phyloP scores from a whole-genome alignment of 75 land plant species.

The Larix kaempferi region DNA sequence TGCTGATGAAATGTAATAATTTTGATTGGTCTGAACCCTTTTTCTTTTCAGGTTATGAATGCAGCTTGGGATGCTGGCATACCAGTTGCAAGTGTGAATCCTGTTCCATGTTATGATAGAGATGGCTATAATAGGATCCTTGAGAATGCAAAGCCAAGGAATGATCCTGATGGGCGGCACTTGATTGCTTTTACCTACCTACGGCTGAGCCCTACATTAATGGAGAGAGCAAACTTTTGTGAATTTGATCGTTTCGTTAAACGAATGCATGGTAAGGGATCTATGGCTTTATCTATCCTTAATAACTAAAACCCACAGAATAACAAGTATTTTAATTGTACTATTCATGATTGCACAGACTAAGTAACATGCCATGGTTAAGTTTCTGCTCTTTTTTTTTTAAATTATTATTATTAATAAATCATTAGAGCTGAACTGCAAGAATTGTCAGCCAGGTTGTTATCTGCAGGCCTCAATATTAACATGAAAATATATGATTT shows the following conservation, averaged over 20 bases:
- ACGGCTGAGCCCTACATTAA: slow-evolving; percentile 39
- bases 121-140: slow-evolving; percentile 58
- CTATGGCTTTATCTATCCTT: background rate
- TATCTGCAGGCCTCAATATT: too few relatives aligned
- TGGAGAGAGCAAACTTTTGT: slow-evolving; percentile 45
- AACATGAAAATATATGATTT: too few relatives aligned
- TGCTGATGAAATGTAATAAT: background rate
- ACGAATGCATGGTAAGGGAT: slow-evolving; percentile 64
- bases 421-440: too few relatives aligned
- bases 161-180: slow-evolving; percentile 77
- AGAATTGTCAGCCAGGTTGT: too few relatives aligned
- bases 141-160: slow-evolving; percentile 78
- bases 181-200: slow-evolving; percentile 70
- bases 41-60: slow-evolving; percentile 65
- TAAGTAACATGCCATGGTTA: background rate
- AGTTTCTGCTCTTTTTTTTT: background rate
- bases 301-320: background rate
- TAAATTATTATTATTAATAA: too few relatives aligned
- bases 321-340: background rate
- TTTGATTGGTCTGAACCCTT: slow-evolving; percentile 12
- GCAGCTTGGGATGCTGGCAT: slow-evolving; percentile 83
- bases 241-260: slow-evolving; percentile 74
- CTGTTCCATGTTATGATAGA: slow-evolving; percentile 59
- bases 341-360: background rate
- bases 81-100: slow-evolving; percentile 71